Evolutionary conservation across 2,329 filamentous ascomycete species (phyloP), one percentile per base, ranked within the genome.

Genomic region (Fusarium sp.): DNA sequence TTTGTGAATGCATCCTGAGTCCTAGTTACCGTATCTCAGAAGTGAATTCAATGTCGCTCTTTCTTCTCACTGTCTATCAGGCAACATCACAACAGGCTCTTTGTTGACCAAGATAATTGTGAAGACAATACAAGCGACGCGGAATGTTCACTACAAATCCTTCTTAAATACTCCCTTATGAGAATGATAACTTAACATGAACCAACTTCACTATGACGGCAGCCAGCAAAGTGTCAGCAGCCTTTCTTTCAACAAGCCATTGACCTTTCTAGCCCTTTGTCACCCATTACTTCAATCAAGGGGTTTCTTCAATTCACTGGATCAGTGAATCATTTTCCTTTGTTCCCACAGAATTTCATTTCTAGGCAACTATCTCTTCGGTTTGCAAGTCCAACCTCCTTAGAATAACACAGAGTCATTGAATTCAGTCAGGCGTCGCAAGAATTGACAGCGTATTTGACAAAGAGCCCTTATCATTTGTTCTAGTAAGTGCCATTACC

Each of bases 151-250:
- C 10, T 24, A 1, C 0, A 11, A 17, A 18, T 24, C 9, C 2
- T 24, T 10, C 8, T 44, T 24, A 3, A 15, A 24, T 4, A 10
- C 17, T 6, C 0, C 0, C 15, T 17, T 10, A 10, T 22, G 41
- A 24, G 9, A 44, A 24, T 15, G 1, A 2, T 1, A 10, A 24
- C 1, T 44, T 1, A 10, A 12, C 5, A 44, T 18, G 10, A 11
- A 17, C n/a, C 6, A 11, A n/a, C 1, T 17, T n/a, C 15, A 44
- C n/a, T 24, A 24, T n/a, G 4, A 24, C 12, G n/a, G 6, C 14
- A 11, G 15, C 1, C n/a, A 5, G 22, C 13, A 6, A 6, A 10
- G 14, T 0, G 2, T 7, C 11, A 9, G 22, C 22, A 9, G 5
- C 22, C 22, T 42, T 6, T 15, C 14, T n/a, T 42, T n/a, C 41